Evolutionary conservation across 306 rosid species (phyloP).

Genomic region (Begonia peltatifolia): DNA sequence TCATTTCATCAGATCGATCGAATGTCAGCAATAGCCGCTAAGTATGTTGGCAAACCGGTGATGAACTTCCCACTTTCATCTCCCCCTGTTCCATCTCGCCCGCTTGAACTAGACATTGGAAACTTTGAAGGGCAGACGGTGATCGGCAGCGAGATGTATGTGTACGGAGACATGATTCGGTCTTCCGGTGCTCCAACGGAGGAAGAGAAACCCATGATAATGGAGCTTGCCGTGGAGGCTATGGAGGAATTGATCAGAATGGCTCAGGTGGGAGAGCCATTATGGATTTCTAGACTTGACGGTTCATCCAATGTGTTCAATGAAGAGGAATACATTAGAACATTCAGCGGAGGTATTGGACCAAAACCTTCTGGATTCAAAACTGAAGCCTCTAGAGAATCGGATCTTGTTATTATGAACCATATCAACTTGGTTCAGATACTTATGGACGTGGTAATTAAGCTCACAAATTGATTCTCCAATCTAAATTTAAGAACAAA

Average conservation of each 20-base stretch:
- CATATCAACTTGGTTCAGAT: conserved; percentile 53
- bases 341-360: conserved; percentile 52
- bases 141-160: conserved; percentile 48
- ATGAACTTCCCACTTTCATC: conserved; percentile 33
- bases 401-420: conserved; percentile 42
- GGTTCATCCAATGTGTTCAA: conserved; percentile 17
- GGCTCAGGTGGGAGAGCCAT: conserved; percentile 43
- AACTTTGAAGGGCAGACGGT: conserved; percentile 41
- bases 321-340: conserved; percentile 46
- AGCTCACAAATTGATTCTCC: too few relatives aligned
- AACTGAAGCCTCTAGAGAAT: conserved; percentile 65
- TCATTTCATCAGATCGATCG: conserved; percentile 32
- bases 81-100: conserved; percentile 26
- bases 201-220: conserved; percentile 40
- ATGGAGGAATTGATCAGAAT: conserved; percentile 57
- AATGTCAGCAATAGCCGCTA: conserved; percentile 27
- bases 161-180: conserved; percentile 39
- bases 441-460: conserved; percentile 70
- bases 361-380: conserved; percentile 38
- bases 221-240: conserved; percentile 52
- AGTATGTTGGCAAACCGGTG: conserved; percentile 33
- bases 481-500: too few relatives aligned
- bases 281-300: conserved; percentile 34
- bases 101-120: conserved; percentile 34
- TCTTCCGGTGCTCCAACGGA: conserved; percentile 34